A percentile compares a stretch with the other conserved stretches of the same genome.
phyloP scores from a whole-genome alignment of 495 filamentous ascomycete species.

The Xylaria intraflava region DNA sequence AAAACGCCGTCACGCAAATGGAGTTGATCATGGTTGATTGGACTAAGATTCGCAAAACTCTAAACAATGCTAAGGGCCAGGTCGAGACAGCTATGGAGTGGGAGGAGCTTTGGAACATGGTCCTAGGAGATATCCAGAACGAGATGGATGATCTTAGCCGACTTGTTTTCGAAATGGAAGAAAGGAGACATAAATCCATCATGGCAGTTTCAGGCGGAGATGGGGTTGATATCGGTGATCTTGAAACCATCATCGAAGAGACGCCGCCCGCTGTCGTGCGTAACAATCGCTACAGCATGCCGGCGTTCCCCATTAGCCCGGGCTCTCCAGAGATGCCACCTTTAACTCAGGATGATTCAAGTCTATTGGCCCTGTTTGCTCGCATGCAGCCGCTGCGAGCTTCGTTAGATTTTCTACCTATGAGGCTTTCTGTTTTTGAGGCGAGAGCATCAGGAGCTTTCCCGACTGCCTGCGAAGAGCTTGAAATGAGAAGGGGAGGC shows the following conservation, averaged over 20 bases:
- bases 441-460: slow-evolving; percentile 66
- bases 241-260: slow-evolving; percentile 93
- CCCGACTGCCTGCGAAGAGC: slow-evolving; percentile 82
- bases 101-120: slow-evolving; percentile 93
- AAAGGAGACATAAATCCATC: slow-evolving; percentile 71
- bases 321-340: slow-evolving; percentile 51
- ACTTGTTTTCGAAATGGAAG: slow-evolving; percentile 94
- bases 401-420: slow-evolving; percentile 93
- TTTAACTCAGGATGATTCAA: slow-evolving; percentile 70
- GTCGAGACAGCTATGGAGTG: slow-evolving; percentile 98
- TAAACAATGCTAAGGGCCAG: slow-evolving; percentile 75
- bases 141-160: slow-evolving; percentile 79
- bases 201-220: slow-evolving; percentile 51
- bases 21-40: slow-evolving; percentile 79
- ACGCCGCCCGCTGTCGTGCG: slow-evolving; percentile 52
- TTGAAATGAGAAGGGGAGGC: slow-evolving; percentile 60
- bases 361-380: slow-evolving; percentile 80
- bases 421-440: slow-evolving; percentile 83
- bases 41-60: slow-evolving; percentile 65
- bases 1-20: slow-evolving; percentile 74
- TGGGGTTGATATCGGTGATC: slow-evolving; percentile 74
- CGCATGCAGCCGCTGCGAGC: slow-evolving; percentile 90
- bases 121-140: slow-evolving; percentile 85
- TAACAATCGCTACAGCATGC: slow-evolving; percentile 63
- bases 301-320: slow-evolving; percentile 48